Evolutionary conservation across 2,329 filamentous ascomycete species (phyloP), one percentile per base, ranked within the genome.

Genomic region (Ophiostoma ulmi): DNA sequence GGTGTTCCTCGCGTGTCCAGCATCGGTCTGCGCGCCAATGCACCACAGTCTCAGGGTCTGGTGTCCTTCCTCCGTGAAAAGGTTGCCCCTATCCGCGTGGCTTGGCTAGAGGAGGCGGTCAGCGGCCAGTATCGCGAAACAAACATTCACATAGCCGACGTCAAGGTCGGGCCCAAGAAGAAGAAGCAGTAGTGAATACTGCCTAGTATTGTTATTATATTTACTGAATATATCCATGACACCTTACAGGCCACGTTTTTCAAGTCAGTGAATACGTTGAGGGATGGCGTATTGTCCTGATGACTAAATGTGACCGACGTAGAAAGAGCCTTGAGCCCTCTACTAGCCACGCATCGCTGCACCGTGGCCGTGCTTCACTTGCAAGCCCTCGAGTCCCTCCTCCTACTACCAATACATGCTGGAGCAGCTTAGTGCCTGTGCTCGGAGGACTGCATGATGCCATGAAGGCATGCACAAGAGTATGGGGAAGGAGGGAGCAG

Each of bases 1-100:
- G 86, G 86, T 1, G 82, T 92, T 11, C 87, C 88, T 0, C 83
- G 88, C 44, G 88, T 88, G 0, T 90, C 89, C 1, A 87, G 88
- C 31, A 80, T 93, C 41, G 90, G 85, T 0, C 77, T 93, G 7
- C 78, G 82, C 26, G 80, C 81, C 7, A 83, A 80, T 52, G 87
- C 89, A 0, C 87, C 88, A 0, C 84, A 86, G 61, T 82, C 86
- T 0, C 82, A 82, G 68, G 82, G 85, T 0, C 77, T 93, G 11
- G 76, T 89, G 35, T 82, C 87, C 4, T 86, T 88, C 74, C 83
- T 88, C 1, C 78, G 81, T 39, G 79, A 83, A 48, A 80, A 81
- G 70, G 86, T 91, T 1, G 78, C 81, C 1, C 77, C 82, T 0
- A 79, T 90, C 35, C 79, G 85, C 48, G 81, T 85, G 35, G 77